Conservation (phyloP, 805 yeast genomes). For the Wickerhamiella sergipiensis region DNA sequence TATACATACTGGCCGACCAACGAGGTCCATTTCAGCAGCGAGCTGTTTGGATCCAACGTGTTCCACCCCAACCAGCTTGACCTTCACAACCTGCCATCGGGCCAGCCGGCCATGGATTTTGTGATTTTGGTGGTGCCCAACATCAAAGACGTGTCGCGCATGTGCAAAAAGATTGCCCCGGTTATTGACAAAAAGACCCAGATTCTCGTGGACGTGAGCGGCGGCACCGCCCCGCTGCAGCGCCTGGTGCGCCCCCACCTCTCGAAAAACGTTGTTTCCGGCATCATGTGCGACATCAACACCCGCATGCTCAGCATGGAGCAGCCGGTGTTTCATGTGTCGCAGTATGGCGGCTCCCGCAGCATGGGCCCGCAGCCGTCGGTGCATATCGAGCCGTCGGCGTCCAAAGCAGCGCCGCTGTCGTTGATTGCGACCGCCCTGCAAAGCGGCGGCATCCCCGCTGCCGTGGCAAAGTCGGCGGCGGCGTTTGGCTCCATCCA, state of each 20-base stretch:
- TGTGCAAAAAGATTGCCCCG: constrained; percentile 17
- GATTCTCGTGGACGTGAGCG: constrained; percentile 17
- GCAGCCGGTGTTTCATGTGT: constrained; percentile 4
- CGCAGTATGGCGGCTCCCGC: constrained; percentile 3
- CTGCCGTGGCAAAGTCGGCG: constrained; percentile 30
- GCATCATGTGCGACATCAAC: constrained; percentile 17
- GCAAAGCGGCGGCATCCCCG: constrained; percentile 8
- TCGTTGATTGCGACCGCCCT: constrained; percentile 12
- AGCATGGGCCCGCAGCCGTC: constrained; percentile 5
- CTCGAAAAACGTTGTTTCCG: constrained; percentile 10
- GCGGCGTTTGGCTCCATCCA: constrained; percentile 41
- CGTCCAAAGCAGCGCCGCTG: constrained; percentile 2
- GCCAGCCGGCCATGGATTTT: constrained; percentile 4
- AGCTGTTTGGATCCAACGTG: constrained; percentile 10
- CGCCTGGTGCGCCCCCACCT: constrained; percentile 14
- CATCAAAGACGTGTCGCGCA: constrained; percentile 18
- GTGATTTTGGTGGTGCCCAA: constrained; percentile 16
- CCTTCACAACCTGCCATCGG: constrained; percentile 8
- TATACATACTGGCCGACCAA: constrained; percentile 20
- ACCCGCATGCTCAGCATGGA: constrained; percentile 6
- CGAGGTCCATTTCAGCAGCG: constrained; percentile 11
- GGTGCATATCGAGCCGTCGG: constrained; percentile 13
- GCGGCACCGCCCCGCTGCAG: constrained; percentile 17
- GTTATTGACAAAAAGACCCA: constrained; percentile 13
- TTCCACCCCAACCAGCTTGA: constrained; percentile 14